phyloP scores from a whole-genome alignment of 2,329 filamentous ascomycete genomes.

The Microdochium trichocladiopsis region DNA sequence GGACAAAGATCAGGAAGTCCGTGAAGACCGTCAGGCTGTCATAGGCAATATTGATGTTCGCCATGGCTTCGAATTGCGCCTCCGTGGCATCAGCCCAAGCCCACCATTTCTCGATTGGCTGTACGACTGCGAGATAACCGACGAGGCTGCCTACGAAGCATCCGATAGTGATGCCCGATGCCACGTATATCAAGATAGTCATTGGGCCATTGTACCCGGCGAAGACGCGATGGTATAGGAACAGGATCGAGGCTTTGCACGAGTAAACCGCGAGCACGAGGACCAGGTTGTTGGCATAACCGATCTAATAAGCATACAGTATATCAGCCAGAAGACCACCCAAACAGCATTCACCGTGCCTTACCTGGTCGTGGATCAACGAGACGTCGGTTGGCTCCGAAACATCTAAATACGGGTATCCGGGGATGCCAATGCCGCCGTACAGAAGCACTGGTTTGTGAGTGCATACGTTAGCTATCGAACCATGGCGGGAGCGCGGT shows the following conservation, averaged over 20 bases:
- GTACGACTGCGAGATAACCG: neutral
- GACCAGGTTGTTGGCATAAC: neutral
- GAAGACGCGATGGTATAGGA: neutral
- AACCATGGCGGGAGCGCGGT: neutral
- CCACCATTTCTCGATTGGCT: neutral
- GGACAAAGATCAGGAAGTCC: conserved; percentile 4
- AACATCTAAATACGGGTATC: neutral
- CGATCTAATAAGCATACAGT: neutral
- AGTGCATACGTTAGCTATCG: neutral
- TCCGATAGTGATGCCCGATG: neutral
- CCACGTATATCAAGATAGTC: neutral
- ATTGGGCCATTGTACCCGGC: neutral
- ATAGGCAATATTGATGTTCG: conserved; percentile 1
- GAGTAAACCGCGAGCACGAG: neutral
- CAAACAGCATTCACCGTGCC: neutral
- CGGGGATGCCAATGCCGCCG: neutral
- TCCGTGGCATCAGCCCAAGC: neutral
- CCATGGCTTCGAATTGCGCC: neutral
- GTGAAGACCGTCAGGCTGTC: conserved; percentile 5
- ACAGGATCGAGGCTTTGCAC: conserved; percentile 1
- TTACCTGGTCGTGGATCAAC: neutral
- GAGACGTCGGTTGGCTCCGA: neutral
- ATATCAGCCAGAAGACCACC: neutral
- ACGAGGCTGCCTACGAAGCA: neutral
- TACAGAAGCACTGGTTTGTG: neutral